These are phyloP conservation scores for Sarcodon aspratus DNA, from an alignment of 768 basidiomycete species.

Conservation along the genomic window DNA sequence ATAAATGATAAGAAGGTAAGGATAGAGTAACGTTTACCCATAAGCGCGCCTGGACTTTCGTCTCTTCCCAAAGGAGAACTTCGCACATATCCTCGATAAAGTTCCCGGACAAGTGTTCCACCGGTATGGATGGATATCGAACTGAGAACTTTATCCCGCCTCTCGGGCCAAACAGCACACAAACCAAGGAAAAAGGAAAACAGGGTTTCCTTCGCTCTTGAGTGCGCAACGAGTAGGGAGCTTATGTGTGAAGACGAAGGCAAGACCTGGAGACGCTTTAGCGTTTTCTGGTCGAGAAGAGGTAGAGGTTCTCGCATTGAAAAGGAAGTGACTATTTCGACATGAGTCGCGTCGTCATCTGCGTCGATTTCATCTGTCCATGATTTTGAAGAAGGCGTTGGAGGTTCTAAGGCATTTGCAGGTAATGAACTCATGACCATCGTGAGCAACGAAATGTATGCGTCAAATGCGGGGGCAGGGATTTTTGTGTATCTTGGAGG, in stretches of 20 bases:
- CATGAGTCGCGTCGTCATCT: conserved; percentile 19
- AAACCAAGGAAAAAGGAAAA: conserved; percentile 49
- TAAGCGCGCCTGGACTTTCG: conserved; percentile 24
- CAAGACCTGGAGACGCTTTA: conserved; percentile 51
- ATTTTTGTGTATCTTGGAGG: conserved; percentile 48
- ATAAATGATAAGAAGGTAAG: background rate
- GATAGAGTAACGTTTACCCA: conserved; percentile 20
- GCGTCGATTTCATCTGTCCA: conserved; percentile 13
- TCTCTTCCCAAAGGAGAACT: conserved; percentile 51
- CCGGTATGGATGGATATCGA: conserved; percentile 38
- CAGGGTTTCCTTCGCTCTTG: conserved; percentile 30
- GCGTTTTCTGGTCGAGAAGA: conserved; percentile 44
- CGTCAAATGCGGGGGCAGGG: conserved; percentile 28
- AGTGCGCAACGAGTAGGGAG: conserved; percentile 28
- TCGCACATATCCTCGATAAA: conserved; percentile 62
- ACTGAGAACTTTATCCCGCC: conserved; percentile 46
- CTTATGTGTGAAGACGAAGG: conserved; percentile 40
- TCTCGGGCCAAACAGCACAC: conserved; percentile 45
- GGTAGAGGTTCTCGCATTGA: conserved; percentile 20
- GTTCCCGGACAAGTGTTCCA: conserved; percentile 57
- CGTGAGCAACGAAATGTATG: conserved; percentile 45
- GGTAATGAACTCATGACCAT: conserved; percentile 44
- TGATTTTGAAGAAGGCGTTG: conserved; percentile 9
- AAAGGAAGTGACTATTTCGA: conserved; percentile 27
- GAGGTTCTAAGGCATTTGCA: conserved; percentile 36